phyloP scores from a whole-genome alignment of 106 monocot species.

The Posidonia australis region DNA sequence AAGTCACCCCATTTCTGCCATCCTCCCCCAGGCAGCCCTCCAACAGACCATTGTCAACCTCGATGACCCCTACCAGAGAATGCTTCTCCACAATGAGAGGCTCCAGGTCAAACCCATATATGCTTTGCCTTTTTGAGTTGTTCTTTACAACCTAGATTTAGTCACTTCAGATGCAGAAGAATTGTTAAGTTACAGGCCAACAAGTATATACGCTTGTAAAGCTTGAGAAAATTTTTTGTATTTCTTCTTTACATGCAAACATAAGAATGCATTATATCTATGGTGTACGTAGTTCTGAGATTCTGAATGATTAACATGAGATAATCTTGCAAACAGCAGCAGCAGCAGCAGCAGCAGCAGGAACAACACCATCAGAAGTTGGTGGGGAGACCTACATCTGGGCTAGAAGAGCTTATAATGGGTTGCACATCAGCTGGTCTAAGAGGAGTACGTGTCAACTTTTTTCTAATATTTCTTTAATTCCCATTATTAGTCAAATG shows the following conservation, averaged over 20 bases:
- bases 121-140: too few relatives aligned
- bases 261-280: background rate
- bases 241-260: background rate
- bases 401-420: constrained; percentile 83
- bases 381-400: constrained; percentile 48
- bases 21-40: constrained; percentile 31
- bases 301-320: background rate
- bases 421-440: constrained; percentile 56
- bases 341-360: constrained; percentile 15
- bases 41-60: constrained; percentile 43
- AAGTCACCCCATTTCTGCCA: constrained; percentile 41
- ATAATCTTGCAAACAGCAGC: background rate
- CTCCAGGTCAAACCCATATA: too few relatives aligned
- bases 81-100: constrained; percentile 62
- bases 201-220: too few relatives aligned
- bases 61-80: constrained; percentile 42
- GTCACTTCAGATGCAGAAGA: too few relatives aligned
- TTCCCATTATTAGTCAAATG: background rate
- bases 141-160: too few relatives aligned
- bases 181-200: too few relatives aligned
- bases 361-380: constrained; percentile 40
- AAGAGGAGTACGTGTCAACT: constrained; percentile 50
- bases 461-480: background rate
- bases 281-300: background rate
- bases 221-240: too few relatives aligned